Conservation (phyloP, 441 rosid species). For the Adansonia madagascariensis region DNA sequence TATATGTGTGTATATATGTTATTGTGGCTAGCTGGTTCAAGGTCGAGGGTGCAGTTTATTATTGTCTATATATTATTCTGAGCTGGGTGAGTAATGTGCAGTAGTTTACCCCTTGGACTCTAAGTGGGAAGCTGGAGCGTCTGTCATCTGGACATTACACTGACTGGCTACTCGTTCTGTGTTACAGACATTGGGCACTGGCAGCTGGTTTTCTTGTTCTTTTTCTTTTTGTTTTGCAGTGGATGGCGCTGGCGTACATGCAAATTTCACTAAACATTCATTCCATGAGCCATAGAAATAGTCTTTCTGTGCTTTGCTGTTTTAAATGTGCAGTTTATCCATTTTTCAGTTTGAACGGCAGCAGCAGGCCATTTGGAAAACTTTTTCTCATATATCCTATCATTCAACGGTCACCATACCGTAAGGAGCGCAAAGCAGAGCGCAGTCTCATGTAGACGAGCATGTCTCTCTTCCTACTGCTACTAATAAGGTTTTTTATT, state of each 20-base stretch:
- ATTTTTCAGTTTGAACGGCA: no score
- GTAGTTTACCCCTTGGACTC: no score
- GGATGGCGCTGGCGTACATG: neutral
- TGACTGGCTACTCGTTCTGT: neutral
- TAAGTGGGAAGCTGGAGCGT: neutral
- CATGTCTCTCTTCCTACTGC: no score
- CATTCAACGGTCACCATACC: no score
- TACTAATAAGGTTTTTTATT: no score
- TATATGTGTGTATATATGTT: neutral
- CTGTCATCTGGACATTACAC: neutral
- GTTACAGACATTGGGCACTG: neutral
- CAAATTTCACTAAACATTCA: neutral
- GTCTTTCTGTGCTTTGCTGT: no score
- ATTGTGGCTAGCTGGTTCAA: slow-evolving; percentile 14
- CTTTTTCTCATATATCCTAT: no score
- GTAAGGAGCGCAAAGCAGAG: no score
- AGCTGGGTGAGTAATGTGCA: neutral
- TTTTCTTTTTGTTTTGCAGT: neutral
- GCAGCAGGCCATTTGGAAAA: no score
- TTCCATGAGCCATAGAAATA: no score
- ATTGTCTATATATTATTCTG: neutral
- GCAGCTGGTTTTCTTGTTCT: neutral
- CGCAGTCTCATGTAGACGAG: no score
- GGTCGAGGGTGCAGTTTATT: slow-evolving; percentile 8
- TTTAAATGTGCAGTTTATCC: no score